phyloP scores from a whole-genome alignment of 441 rosid species.

The Populus hybrid region DNA sequence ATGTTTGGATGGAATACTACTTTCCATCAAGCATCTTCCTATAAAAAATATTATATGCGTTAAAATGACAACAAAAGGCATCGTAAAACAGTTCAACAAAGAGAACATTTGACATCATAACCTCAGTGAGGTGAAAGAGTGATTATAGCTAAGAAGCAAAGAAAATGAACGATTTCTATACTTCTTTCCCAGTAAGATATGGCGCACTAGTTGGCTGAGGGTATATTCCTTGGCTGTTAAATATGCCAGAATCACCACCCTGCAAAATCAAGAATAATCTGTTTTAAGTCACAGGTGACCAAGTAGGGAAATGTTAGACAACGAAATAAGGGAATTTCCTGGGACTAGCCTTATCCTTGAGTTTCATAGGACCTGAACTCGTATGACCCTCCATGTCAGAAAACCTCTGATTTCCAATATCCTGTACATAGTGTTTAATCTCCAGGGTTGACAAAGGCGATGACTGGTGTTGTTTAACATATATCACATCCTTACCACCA shows the following conservation, averaged over 20 bases:
- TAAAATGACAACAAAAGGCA: no score
- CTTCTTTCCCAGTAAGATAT: constrained; percentile 62
- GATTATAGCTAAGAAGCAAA: no score
- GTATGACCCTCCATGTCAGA: constrained; percentile 33
- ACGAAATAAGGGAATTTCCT: background rate
- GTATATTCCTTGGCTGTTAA: constrained; percentile 67
- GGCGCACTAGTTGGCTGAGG: constrained; percentile 60
- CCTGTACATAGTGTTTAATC: constrained; percentile 55
- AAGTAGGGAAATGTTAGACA: background rate
- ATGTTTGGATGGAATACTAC: no score
- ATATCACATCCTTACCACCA: constrained; percentile 25
- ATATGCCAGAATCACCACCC: constrained; percentile 55
- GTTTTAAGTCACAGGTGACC: constrained; percentile 5
- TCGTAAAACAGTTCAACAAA: no score
- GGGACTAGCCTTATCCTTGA: constrained; percentile 68
- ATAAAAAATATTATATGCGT: no score
- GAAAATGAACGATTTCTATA: constrained; percentile 10
- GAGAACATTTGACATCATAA: no score
- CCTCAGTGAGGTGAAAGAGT: no score
- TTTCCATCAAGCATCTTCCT: no score
- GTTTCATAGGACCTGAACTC: constrained; percentile 47
- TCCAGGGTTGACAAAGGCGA: constrained; percentile 56
- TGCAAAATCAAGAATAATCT: constrained; percentile 23
- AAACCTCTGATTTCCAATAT: constrained; percentile 65
- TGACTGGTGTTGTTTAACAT: constrained; percentile 60